A percentile compares a stretch with the other conserved stretches of the same genome.
phyloP scores from a whole-genome alignment of 352 stramenopile species.

The Pythium diclinum region DNA sequence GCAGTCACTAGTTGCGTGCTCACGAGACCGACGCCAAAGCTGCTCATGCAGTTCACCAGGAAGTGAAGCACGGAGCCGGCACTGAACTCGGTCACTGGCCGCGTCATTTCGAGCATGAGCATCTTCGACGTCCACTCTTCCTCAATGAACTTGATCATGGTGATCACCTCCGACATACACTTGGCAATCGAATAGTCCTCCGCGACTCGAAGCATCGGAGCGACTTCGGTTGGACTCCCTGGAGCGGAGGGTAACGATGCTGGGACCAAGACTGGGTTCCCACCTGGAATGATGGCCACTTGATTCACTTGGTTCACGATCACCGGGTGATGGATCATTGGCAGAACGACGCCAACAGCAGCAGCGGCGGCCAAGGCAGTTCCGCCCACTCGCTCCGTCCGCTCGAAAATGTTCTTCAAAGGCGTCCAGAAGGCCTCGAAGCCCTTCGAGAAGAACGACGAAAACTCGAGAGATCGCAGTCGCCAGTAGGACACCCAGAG shows the following conservation, averaged over 20 bases:
- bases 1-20: conserved; percentile 57
- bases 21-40: conserved; percentile 56
- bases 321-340: conserved; percentile 4
- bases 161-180: conserved; percentile 60
- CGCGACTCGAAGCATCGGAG: neutral
- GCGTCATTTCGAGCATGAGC: conserved; percentile 71
- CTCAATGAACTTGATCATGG: conserved; percentile 64
- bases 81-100: conserved; percentile 57
- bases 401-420: conserved; percentile 54
- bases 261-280: neutral
- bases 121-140: conserved; percentile 73
- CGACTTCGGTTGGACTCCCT: neutral
- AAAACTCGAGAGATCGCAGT: conserved; percentile 59
- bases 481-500: conserved; percentile 66
- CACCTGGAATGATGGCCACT: neutral
- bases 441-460: conserved; percentile 56
- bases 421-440: conserved; percentile 66
- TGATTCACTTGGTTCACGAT: neutral
- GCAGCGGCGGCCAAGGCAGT: conserved; percentile 22
- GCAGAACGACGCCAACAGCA: conserved; percentile 20
- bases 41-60: conserved; percentile 68
- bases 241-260: neutral
- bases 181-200: conserved; percentile 37
- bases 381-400: conserved; percentile 21
- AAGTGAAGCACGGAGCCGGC: conserved; percentile 58